These are phyloP conservation scores for Jasminum sambac DNA, from an alignment of 257 asterid genomes.

Conservation along the genomic window DNA sequence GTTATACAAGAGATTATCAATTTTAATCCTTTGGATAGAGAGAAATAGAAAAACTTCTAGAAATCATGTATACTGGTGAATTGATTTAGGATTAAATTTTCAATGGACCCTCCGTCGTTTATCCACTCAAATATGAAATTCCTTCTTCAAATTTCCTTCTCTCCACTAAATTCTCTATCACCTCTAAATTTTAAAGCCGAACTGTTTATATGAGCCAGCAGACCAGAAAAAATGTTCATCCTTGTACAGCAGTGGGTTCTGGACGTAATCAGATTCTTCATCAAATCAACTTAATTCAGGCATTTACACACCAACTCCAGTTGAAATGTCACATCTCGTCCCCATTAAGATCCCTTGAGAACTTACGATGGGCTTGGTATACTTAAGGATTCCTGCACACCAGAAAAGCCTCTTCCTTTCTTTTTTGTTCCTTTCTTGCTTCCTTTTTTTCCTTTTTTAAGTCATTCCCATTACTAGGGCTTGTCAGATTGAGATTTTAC, in stretches of 20 bases:
- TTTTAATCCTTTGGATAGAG: background rate
- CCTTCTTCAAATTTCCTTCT: constrained; percentile 10
- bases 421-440: no score
- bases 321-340: constrained; percentile 5
- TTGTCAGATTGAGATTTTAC: background rate
- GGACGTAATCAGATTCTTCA: background rate
- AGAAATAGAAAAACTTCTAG: background rate
- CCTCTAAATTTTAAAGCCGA: constrained; percentile 9
- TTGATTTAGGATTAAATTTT: background rate
- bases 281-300: constrained; percentile 1
- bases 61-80: background rate
- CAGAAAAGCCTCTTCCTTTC: background rate
- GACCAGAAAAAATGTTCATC: no score
- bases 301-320: background rate
- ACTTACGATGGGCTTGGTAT: background rate
- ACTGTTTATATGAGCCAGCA: background rate
- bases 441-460: no score
- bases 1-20: background rate
- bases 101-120: background rate
- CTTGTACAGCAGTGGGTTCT: background rate
- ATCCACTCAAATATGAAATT: background rate
- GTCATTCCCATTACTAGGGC: background rate
- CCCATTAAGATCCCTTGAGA: background rate
- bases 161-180: constrained; percentile 1
- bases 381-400: background rate